A percentile compares a stretch with the other conserved stretches of the same genome.
Evolutionary conservation across 805 yeast species (phyloP).

Genomic region (Zygoascus flipseniorum): DNA sequence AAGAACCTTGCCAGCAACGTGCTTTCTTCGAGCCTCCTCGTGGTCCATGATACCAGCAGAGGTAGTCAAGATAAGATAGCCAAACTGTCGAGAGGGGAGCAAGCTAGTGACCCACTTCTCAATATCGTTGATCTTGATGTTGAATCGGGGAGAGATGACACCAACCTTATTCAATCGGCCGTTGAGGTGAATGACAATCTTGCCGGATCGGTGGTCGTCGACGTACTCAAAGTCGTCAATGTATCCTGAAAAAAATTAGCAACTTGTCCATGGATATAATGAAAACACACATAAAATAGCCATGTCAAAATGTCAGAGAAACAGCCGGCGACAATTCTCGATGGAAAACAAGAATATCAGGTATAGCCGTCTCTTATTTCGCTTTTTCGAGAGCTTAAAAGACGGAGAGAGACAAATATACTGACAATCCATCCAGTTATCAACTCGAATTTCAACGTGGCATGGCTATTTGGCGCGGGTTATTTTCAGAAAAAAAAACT

Average conservation of each 20-base stretch:
- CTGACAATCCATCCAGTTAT: constrained; percentile 98
- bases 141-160: constrained; percentile 97
- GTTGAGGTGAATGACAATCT: constrained; percentile 92
- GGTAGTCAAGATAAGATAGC: constrained; percentile 95
- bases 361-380: constrained; percentile 19
- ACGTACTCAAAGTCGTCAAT: constrained; percentile 97
- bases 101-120: constrained; percentile 99
- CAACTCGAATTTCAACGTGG: constrained; percentile 53
- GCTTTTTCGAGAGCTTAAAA: constrained; percentile 94
- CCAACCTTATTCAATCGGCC: constrained; percentile 99
- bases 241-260: constrained; percentile 44
- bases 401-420: constrained; percentile 84
- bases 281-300: neutral
- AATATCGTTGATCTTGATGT: constrained; percentile 88
- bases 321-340: constrained; percentile 29
- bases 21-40: constrained; percentile 99
- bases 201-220: constrained; percentile 98
- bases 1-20: constrained; percentile 96
- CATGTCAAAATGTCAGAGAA: constrained; percentile 2
- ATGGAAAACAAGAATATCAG: constrained; percentile 2
- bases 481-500: neutral
- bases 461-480: neutral
- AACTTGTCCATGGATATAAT: neutral
- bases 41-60: constrained; percentile 99
- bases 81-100: constrained; percentile 98